phyloP scores from a whole-genome alignment of 2,329 filamentous ascomycete species.

The Ceratocystis colombiana region DNA sequence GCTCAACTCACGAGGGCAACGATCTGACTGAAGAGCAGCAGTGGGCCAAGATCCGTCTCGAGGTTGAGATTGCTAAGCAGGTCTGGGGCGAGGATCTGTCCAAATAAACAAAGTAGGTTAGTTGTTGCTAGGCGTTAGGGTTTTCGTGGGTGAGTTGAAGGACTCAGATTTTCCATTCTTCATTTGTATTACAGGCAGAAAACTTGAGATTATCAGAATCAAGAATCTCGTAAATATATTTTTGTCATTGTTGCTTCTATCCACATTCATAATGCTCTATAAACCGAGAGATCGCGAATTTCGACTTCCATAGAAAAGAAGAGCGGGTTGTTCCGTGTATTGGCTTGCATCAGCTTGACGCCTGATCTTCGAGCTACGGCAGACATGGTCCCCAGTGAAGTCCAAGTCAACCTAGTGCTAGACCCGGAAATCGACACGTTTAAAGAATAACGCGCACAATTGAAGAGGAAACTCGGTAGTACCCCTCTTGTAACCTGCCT shows the following conservation, averaged over 20 bases:
- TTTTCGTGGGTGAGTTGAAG: background rate
- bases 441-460: background rate
- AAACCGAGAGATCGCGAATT: no score
- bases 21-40: conserved; percentile 60
- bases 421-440: background rate
- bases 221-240: background rate
- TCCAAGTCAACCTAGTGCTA: background rate
- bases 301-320: background rate
- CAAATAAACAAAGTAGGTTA: conserved; percentile 3
- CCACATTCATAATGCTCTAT: background rate
- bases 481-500: no score
- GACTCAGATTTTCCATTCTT: background rate
- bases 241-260: background rate
- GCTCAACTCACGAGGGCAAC: conserved; percentile 52
- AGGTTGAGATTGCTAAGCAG: conserved; percentile 54
- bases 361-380: background rate
- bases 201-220: background rate
- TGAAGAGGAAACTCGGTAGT: background rate
- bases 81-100: conserved; percentile 42
- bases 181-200: background rate
- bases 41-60: conserved; percentile 59
- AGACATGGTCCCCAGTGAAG: background rate
- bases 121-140: background rate
- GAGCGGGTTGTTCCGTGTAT: background rate
- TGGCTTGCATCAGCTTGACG: background rate